These are phyloP conservation scores for Candida ipomoeae DNA, from an alignment of 805 yeast species.

Conservation along the genomic window DNA sequence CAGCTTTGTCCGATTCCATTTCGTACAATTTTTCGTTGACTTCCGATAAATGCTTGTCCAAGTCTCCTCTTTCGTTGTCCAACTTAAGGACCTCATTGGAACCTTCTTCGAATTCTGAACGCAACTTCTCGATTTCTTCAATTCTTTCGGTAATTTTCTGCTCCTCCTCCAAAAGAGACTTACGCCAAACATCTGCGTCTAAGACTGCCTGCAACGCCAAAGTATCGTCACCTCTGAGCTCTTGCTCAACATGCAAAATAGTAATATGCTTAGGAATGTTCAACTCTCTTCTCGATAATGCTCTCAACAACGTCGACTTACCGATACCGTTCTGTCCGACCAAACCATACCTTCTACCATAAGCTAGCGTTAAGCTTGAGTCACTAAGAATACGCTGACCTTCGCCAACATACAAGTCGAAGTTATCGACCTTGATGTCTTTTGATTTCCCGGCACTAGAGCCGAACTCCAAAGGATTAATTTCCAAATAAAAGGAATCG, in stretches of 20 bases:
- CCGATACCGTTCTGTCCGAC: slow-evolving; percentile 99
- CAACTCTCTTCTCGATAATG: slow-evolving; percentile 89
- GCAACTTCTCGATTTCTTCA: slow-evolving; percentile 65
- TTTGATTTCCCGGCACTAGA: slow-evolving; percentile 87
- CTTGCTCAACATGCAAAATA: slow-evolving; percentile 96
- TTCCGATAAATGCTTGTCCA: slow-evolving; percentile 72
- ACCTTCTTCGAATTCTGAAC: slow-evolving; percentile 64
- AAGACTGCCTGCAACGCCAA: slow-evolving; percentile 90
- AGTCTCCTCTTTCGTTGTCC: slow-evolving; percentile 87
- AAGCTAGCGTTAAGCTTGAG: slow-evolving; percentile 79
- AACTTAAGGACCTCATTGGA: slow-evolving; percentile 70
- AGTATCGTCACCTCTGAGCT: slow-evolving; percentile 88
- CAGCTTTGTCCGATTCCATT: slow-evolving; percentile 97
- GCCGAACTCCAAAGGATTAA: slow-evolving; percentile 91
- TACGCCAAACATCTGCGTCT: slow-evolving; percentile 99
- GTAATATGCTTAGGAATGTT: slow-evolving; percentile 94
- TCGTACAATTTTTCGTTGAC: slow-evolving; percentile 79
- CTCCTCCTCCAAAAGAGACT: slow-evolving; percentile 78
- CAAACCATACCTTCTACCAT: slow-evolving; percentile 93
- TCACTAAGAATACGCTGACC: slow-evolving; percentile 90
- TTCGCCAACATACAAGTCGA: slow-evolving; percentile 93
- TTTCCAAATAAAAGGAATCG: slow-evolving; percentile 91
- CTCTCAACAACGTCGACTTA: slow-evolving; percentile 89
- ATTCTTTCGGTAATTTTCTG: slow-evolving; percentile 67
- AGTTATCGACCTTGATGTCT: slow-evolving; percentile 88